Evolutionary conservation across 163 green algal species (phyloP), one percentile per base, ranked within the genome.

Genomic region (Chlorella variabilis): DNA sequence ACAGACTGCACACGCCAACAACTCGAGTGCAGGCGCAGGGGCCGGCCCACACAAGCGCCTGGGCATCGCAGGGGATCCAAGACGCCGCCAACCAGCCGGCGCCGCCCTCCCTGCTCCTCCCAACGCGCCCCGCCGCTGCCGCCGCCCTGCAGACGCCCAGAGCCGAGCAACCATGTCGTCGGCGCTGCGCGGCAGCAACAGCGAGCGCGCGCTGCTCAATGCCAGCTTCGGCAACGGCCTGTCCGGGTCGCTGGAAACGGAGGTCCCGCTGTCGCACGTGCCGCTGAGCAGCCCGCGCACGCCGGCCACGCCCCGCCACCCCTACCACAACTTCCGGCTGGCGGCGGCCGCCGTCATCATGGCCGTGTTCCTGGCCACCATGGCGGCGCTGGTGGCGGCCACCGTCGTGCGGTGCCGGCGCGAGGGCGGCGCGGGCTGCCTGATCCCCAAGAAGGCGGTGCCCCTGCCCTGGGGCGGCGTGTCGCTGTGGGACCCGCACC

Each of bases 341-440:
- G 38, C 39, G 8, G 27, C 36, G 2, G 73, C 73, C 4, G 73
- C 73, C 15, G 17, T 70, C 15, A 80, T 80, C 7, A 70, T 80
- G 31, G 38, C 27, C 1, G 36, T 80, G 73, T 39, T 80, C 2
- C 27, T 80, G 36, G 54, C 56, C 27, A 70, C 39, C 2, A 70
- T 80, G 73, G 41, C 25, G 7, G 73, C 73, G 13, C 56, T 80
- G 36, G 27, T 80, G 54, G 56, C 31, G 4, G 73, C 73, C 17
- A 70, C 56, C 3, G 31, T 59, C 2, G 7, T 71, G 7, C 73
- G 73, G 27, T 80, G 73, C 38, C 54, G 73, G 20, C 73, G 56
- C 2, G 73, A 80, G 56, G 73, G 73, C 36, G 73, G 36, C 15
- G 54, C 73, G n/a, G 73, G 73, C 48, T 80, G 73, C 73, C 73